A percentile compares a stretch with the other conserved stretches of the same genome.
phyloP scores from a whole-genome alignment of 1,284 basidiomycete species.

The Trametes sp. region DNA sequence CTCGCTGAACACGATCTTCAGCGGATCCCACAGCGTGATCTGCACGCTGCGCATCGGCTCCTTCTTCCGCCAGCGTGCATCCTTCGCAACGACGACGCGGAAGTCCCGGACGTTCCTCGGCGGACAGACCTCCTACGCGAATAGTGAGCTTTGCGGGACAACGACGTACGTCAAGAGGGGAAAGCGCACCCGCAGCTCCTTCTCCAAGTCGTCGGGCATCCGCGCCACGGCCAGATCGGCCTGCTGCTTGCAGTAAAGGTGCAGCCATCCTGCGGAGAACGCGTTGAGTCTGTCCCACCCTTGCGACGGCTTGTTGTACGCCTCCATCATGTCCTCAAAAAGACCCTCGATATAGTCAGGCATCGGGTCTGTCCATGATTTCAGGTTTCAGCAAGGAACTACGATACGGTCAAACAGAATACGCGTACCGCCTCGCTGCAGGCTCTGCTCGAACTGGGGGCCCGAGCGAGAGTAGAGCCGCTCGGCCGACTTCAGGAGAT shows the following conservation, averaged over 20 bases:
- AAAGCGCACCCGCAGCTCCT: constrained; percentile 61
- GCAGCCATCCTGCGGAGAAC: constrained; percentile 70
- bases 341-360: constrained; percentile 69
- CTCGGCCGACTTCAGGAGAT: constrained; percentile 62
- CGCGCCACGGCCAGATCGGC: constrained; percentile 58
- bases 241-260: constrained; percentile 60
- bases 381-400: background rate
- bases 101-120: constrained; percentile 84
- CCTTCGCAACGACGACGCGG: constrained; percentile 78
- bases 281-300: constrained; percentile 41
- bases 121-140: constrained; percentile 69
- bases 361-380: constrained; percentile 16
- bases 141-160: background rate
- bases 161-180: background rate
- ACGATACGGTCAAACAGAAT: background rate
- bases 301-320: constrained; percentile 41
- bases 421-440: constrained; percentile 18
- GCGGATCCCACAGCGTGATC: constrained; percentile 86
- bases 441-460: constrained; percentile 13
- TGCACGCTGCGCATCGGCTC: constrained; percentile 70
- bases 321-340: constrained; percentile 43
- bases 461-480: constrained; percentile 18
- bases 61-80: constrained; percentile 63
- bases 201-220: constrained; percentile 66
- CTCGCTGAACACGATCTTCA: constrained; percentile 59